These are phyloP conservation scores for Macrophomina phaseolina DNA, from an alignment of 2,329 filamentous ascomycete genomes.

Conservation along the genomic window DNA sequence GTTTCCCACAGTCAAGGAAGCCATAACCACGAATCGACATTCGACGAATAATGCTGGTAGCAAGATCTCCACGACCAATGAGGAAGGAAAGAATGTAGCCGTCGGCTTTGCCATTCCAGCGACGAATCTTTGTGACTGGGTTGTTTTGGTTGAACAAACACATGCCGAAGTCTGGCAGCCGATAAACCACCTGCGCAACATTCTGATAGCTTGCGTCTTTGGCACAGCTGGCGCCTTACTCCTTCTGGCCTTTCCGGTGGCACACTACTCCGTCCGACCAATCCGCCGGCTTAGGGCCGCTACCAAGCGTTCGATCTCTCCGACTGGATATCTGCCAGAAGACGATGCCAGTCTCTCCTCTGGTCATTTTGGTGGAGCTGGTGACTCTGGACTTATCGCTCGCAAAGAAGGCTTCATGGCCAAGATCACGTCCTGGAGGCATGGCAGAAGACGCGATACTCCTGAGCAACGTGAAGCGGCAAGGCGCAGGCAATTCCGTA, in stretches of 20 bases:
- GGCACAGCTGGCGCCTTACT: constrained; percentile 77
- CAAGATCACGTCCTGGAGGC: constrained; percentile 41
- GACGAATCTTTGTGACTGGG: constrained; percentile 77
- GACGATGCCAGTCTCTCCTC: constrained; percentile 49
- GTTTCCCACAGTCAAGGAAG: constrained; percentile 68
- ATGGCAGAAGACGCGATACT: constrained; percentile 39
- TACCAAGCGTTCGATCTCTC: constrained; percentile 74
- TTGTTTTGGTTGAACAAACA: constrained; percentile 78
- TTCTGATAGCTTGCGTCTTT: constrained; percentile 84
- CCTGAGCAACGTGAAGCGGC: constrained; percentile 47
- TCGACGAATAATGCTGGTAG: constrained; percentile 66
- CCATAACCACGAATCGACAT: constrained; percentile 57
- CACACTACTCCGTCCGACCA: constrained; percentile 80
- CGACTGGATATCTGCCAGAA: constrained; percentile 60
- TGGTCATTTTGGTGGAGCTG: constrained; percentile 51
- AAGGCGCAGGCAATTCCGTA: constrained; percentile 70
- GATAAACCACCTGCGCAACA: constrained; percentile 75
- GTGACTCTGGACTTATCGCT: constrained; percentile 52
- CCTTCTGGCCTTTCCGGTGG: constrained; percentile 75
- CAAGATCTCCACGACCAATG: constrained; percentile 72
- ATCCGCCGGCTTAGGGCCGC: constrained; percentile 78
- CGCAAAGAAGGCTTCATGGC: constrained; percentile 54
- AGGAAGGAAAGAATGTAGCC: constrained; percentile 71
- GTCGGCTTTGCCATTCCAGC: constrained; percentile 79
- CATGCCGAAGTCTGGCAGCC: constrained; percentile 76